Base-by-base conservation (phyloP, 2,329 filamentous ascomycete genomes). In the Alternaria ventricosa region DNA sequence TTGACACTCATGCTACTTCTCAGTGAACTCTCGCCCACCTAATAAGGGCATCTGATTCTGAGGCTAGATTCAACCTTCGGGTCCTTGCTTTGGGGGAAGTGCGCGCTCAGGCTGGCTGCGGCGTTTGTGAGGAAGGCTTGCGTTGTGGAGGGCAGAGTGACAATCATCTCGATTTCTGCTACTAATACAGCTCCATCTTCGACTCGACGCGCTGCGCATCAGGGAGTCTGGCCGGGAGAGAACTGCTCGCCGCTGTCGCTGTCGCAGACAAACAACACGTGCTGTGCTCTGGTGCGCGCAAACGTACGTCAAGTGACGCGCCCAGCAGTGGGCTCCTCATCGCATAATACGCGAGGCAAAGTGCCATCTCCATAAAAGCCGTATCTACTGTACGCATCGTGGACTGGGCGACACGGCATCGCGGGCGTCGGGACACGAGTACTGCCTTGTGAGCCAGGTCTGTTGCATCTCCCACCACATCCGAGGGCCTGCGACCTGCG, bases 1-100 rank as follows among this genome's bases (percentile, higher is more conserved):
- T 73, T 68, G 66, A 65, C 63, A 71, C 71, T 65, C 70, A 77
- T 78, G 75, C 71, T 72, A 73, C 75, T 78, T 72, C 68, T 75
- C 70, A 71, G 76, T 78, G 76, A 78, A 71, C 67, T 71, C 67
- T 68, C 65, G 77, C 77, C 77, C 76, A 72, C 69, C 62, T 78
- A 77, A 78, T 77, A 78, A 78, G 77, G 77, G 77, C 75, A 67
- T 78, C 74, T 78, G 75, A 69, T 76, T 75, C 69, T 75, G 65
- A 73, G 63, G 68, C 72, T 78, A 77, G 74, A 75, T 72, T 75
- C 71, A 64, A 49, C 66, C 72, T 72, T 68, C 69, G 68, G 69
- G 67, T 71, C 71, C 68, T 70, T 73, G 70, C 72, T 72, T 73
- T 74, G 74, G 66, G 69, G 73, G 69, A 73, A 68, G 70, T 70